phyloP scores from a whole-genome alignment of 1,284 basidiomycete genomes.

The Cystobasidiaceae sp. region DNA sequence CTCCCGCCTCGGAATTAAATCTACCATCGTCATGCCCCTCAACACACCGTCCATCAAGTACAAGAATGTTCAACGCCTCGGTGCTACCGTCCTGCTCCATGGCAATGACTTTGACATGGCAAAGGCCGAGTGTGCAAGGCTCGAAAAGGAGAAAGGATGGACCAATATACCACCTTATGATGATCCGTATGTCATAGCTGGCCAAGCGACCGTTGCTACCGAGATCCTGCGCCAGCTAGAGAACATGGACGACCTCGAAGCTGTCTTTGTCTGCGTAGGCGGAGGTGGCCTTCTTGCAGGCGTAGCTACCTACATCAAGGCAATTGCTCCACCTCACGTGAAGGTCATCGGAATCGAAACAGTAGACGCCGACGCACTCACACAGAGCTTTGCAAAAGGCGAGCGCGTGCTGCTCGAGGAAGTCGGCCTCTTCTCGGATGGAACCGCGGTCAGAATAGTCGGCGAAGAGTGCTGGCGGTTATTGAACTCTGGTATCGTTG shows the following conservation, averaged over 20 bases:
- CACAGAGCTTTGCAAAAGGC: slow-evolving; percentile 67
- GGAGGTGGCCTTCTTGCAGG: slow-evolving; percentile 90
- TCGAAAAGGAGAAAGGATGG: slow-evolving; percentile 70
- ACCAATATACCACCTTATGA: slow-evolving; percentile 96
- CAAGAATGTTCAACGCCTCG: slow-evolving; percentile 82
- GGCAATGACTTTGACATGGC: slow-evolving; percentile 95
- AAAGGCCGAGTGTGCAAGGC: slow-evolving; percentile 84
- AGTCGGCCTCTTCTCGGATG: slow-evolving; percentile 94
- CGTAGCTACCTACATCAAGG: slow-evolving; percentile 86
- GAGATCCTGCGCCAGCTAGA: slow-evolving; percentile 81
- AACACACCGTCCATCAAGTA: slow-evolving; percentile 96
- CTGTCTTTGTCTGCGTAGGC: slow-evolving; percentile 83
- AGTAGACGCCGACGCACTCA: slow-evolving; percentile 89
- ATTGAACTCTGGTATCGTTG: slow-evolving; percentile 78
- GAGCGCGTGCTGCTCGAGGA: slow-evolving; percentile 77
- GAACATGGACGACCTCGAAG: slow-evolving; percentile 69
- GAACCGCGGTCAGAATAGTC: slow-evolving; percentile 96
- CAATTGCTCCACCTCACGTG: slow-evolving; percentile 80
- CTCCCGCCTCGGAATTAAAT: slow-evolving; percentile 76
- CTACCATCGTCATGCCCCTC: slow-evolving; percentile 96
- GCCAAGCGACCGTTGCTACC: slow-evolving; percentile 91
- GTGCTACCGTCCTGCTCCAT: slow-evolving; percentile 88
- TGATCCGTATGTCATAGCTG: slow-evolving; percentile 92
- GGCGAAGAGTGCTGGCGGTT: slow-evolving; percentile 86
- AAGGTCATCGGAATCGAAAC: slow-evolving; percentile 93